Conservation (phyloP, 2,329 filamentous ascomycete genomes). For the Aspergillus sp. region DNA sequence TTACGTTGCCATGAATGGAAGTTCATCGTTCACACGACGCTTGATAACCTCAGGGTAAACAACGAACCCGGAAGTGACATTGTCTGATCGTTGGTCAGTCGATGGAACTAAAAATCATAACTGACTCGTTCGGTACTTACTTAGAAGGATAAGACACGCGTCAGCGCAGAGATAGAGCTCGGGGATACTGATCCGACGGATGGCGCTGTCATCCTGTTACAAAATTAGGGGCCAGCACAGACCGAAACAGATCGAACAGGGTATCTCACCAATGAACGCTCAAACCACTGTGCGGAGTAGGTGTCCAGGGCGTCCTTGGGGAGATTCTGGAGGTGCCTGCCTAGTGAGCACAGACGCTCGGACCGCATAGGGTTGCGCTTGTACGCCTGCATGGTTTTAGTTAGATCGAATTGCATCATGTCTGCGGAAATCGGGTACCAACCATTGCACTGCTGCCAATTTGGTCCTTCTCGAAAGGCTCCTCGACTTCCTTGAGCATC, state of each 20-base stretch:
- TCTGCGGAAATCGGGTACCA: conserved; percentile 1
- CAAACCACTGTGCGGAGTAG: conserved; percentile 72
- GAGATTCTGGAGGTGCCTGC: conserved; percentile 56
- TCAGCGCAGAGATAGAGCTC: conserved; percentile 69
- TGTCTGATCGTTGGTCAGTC: conserved; percentile 51
- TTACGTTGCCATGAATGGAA: conserved; percentile 82
- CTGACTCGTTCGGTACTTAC: conserved; percentile 20
- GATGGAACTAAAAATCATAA: background rate
- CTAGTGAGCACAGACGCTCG: conserved; percentile 61
- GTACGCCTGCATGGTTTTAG: conserved; percentile 56
- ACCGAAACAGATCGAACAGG: background rate
- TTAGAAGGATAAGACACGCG: conserved; percentile 48
- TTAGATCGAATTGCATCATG: conserved; percentile 10
- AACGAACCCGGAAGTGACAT: conserved; percentile 68
- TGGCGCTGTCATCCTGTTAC: conserved; percentile 66
- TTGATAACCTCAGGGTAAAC: conserved; percentile 75
- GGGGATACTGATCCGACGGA: conserved; percentile 59
- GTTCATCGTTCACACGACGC: conserved; percentile 67
- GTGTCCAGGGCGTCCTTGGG: conserved; percentile 63
- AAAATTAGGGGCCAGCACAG: conserved; percentile 8
- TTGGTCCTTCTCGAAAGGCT: conserved; percentile 78
- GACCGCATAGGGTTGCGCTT: conserved; percentile 61
- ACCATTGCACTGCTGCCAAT: conserved; percentile 67
- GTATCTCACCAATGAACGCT: conserved; percentile 60
- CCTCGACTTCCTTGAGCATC: conserved; percentile 78